These are phyloP conservation scores for Pythium chondricola DNA, from an alignment of 352 stramenopile genomes.

Conservation along the genomic window DNA sequence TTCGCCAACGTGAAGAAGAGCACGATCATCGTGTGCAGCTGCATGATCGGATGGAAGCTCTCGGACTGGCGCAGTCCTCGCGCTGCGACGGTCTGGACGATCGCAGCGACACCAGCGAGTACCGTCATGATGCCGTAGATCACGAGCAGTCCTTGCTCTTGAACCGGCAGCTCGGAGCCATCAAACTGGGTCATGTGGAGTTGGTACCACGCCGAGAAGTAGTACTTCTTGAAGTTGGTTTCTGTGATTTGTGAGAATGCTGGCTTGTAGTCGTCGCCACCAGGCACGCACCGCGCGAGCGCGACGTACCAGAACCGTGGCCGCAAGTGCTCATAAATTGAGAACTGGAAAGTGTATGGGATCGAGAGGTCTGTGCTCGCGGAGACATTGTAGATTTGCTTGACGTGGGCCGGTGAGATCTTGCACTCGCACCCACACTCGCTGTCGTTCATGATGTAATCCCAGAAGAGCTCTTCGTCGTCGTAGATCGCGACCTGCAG, in stretches of 20 bases:
- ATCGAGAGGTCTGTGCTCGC: slow-evolving; percentile 34
- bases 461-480: slow-evolving; percentile 73
- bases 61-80: slow-evolving; percentile 43
- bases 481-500: slow-evolving; percentile 77
- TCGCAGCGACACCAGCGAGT: slow-evolving; percentile 26
- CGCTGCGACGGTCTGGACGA: slow-evolving; percentile 40
- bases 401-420: slow-evolving; percentile 55
- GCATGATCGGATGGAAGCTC: slow-evolving; percentile 76
- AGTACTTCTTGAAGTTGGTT: slow-evolving; percentile 64
- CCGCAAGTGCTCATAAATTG: slow-evolving; percentile 57
- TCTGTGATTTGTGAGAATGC: slow-evolving; percentile 65
- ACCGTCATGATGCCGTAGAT: slow-evolving; percentile 50
- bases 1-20: slow-evolving; percentile 61
- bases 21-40: slow-evolving; percentile 58
- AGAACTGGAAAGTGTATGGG: slow-evolving; percentile 53
- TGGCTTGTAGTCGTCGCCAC: slow-evolving; percentile 51
- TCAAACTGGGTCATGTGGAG: slow-evolving; percentile 72
- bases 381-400: slow-evolving; percentile 62
- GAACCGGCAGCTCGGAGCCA: slow-evolving; percentile 57
- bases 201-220: slow-evolving; percentile 73
- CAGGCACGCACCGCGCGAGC: slow-evolving; percentile 60
- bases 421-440: slow-evolving; percentile 70
- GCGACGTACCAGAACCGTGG: slow-evolving; percentile 72
- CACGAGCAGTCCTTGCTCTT: slow-evolving; percentile 46
- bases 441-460: slow-evolving; percentile 60